Evolutionary conservation across 2,329 filamentous ascomycete species (phyloP), one percentile per base, ranked within the genome.

Genomic region (Helicocarpus griseus): DNA sequence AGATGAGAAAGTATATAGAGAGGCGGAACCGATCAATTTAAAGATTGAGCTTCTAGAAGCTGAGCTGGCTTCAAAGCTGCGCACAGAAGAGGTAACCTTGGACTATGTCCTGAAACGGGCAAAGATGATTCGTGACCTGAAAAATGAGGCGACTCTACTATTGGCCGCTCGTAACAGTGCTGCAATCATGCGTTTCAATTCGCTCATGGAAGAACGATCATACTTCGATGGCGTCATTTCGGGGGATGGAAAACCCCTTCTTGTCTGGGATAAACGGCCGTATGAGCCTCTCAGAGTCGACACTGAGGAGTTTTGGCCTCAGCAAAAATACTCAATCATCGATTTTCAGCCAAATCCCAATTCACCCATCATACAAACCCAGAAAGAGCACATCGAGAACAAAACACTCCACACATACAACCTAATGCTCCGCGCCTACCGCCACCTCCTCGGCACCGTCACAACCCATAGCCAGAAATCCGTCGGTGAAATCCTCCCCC

Each of bases 231-330:
- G 48, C 11, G 19, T 31, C 13, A 24, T 29, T 19, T 44, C 48
- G 2, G 31, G 36, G 14, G 31, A 19, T 24, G 69, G 47, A 71
- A 76, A 65, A 1, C 77, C 81, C 0, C 59, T 76, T 1, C 65
- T 91, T 3, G 60, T 74, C 24, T 90, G 83, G 81, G 88, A 95
- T 65, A 75, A 78, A 1, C 81, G 89, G 14, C 69, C 73, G 1
- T 82, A 80, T 60, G 87, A 95, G 60, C 86, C 88, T 0, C 72
- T 95, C 14, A 66, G 72, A 22, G 77, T 80, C 2, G 54, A 72
- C 4, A 48, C 67, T 0, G 61, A 76, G 0, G 89, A 95, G 57
- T 84, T 88, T 60, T 87, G 76, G 64, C 88, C 87, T 1, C 72
- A 76, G 3, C 57, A 58, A 17, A 58, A 69, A 5, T 61, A 64